Evolutionary conservation across 768 basidiomycete genomes (phyloP), one percentile per base, ranked within the genome.

Genomic region (Cystofilobasidium ferigula): DNA sequence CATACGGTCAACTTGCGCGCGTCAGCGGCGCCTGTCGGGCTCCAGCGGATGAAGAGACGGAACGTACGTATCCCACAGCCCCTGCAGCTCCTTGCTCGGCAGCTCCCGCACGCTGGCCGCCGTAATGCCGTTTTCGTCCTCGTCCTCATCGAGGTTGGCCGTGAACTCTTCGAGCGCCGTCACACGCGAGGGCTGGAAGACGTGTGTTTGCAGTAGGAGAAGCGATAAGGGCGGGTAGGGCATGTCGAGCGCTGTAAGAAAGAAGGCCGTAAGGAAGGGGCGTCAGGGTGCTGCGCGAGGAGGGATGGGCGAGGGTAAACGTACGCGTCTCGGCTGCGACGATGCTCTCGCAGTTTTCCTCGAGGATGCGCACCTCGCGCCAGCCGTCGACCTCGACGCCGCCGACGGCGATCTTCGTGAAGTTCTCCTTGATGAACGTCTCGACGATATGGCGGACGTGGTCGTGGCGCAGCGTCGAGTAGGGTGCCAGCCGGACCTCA

Each of bases 31-130:
- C 48, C n/a, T n/a, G 42, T 45, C 12, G n/a, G 12, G 42, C 12
- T 45, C 12, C n/a, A 45, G 42, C n/a, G 58, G 43, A 38, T n/a
- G 18, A n/a, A n/a, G n/a, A n/a, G n/a, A n/a, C n/a, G 40, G 20
- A 3, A 67, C 75, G 70, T 63, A 77, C 77, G 74, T 79, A 43
- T 79, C 78, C 95, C 95, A 98, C 20, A 98, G 78, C 1, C 94
- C 92, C 67, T 98, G 94, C 81, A 88, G 86, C 45, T 80, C 82
- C 69, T 80, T 75, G 69, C 86, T 87, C 0, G 95, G 95, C 54
- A 99, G 81, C 62, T 93, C 87, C 73, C 87, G 87, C 24, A 97
- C 86, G 65, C 83, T 87, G 1, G 93, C 95, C 14, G 94, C 89
- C 79, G 86, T 86, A 0, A 89, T 60, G 85, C 84, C 67, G 26